These are phyloP conservation scores for Amoebophrya sp. DNA, from an alignment of 169 alveolate species.

Conservation along the genomic window DNA sequence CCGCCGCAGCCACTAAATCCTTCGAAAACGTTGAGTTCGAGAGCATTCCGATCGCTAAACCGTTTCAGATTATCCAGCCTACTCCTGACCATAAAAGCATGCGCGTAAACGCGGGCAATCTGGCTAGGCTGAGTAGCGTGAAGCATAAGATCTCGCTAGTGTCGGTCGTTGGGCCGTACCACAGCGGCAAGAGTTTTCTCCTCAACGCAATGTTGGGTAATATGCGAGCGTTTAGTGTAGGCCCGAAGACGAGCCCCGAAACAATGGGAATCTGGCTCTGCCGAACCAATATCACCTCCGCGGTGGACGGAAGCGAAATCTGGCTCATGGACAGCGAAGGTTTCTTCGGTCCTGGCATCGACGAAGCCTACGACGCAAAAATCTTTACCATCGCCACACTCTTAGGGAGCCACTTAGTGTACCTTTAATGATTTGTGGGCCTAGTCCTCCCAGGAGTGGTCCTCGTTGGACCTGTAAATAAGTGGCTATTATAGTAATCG, in stretches of 20 bases:
- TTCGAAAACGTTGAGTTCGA: no score
- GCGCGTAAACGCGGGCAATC: neutral
- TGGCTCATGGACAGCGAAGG: slow-evolving; percentile 50
- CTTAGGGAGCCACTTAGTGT: slow-evolving; percentile 47
- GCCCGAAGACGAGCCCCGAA: slow-evolving; percentile 47
- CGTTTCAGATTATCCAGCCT: neutral
- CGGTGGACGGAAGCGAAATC: slow-evolving; percentile 23
- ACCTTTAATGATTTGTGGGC: slow-evolving; percentile 18
- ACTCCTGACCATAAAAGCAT: neutral
- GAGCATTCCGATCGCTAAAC: neutral
- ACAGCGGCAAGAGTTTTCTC: slow-evolving; percentile 41
- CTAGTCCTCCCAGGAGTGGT: no score
- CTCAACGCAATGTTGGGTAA: slow-evolving; percentile 42
- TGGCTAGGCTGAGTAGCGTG: neutral
- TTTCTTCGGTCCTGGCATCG: slow-evolving; percentile 46
- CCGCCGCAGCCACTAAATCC: no score
- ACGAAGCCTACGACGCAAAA: slow-evolving; percentile 48
- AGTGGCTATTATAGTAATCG: no score
- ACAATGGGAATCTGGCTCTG: slow-evolving; percentile 46
- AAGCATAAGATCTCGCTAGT: neutral
- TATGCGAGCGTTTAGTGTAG: slow-evolving; percentile 37
- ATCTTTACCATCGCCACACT: slow-evolving; percentile 44
- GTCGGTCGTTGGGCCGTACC: neutral
- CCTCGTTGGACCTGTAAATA: no score
- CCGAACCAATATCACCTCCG: slow-evolving; percentile 25